A percentile compares a stretch with the other conserved stretches of the same genome.
phyloP scores from a whole-genome alignment of 2,329 filamentous ascomycete genomes.

The Arthrinium phaeospermum region DNA sequence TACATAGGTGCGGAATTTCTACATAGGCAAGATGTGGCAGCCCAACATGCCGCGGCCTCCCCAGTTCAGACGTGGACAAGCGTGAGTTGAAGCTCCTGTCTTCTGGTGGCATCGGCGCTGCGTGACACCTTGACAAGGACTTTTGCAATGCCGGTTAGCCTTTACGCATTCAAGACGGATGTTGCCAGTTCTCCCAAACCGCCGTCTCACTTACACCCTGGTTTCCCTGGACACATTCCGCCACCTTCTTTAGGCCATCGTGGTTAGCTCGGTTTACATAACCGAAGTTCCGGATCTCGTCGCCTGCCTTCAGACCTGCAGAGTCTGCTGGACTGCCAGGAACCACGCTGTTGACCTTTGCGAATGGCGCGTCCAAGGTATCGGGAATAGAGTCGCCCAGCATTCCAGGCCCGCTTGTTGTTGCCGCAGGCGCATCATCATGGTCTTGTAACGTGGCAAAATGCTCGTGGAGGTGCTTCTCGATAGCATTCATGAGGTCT shows the following conservation, averaged over 20 bases:
- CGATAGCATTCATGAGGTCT: slow-evolving; percentile 80
- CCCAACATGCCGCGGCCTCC: slow-evolving; percentile 88
- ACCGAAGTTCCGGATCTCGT: slow-evolving; percentile 85
- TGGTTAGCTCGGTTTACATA: slow-evolving; percentile 84
- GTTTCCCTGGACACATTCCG: slow-evolving; percentile 87
- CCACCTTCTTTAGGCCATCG: slow-evolving; percentile 83
- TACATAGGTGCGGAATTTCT: slow-evolving; percentile 35
- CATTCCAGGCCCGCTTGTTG: slow-evolving; percentile 31
- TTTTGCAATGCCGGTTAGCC: slow-evolving; percentile 48
- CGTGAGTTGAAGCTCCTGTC: slow-evolving; percentile 69
- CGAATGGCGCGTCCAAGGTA: slow-evolving; percentile 66
- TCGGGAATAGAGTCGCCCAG: slow-evolving; percentile 42
- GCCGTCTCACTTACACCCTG: slow-evolving; percentile 74
- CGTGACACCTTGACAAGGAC: slow-evolving; percentile 73
- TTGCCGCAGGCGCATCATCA: slow-evolving; percentile 43
- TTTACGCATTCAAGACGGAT: neutral
- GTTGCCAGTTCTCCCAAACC: neutral
- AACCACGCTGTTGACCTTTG: slow-evolving; percentile 86
- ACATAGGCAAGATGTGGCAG: slow-evolving; percentile 86
- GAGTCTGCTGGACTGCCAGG: slow-evolving; percentile 78
- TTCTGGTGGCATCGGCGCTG: slow-evolving; percentile 46
- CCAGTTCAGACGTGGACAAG: slow-evolving; percentile 84
- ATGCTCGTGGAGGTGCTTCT: slow-evolving; percentile 85
- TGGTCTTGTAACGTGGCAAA: slow-evolving; percentile 74
- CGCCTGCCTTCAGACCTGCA: slow-evolving; percentile 81